Conservation (phyloP, 2,329 filamentous ascomycete genomes). For the Catunica adiposa region DNA sequence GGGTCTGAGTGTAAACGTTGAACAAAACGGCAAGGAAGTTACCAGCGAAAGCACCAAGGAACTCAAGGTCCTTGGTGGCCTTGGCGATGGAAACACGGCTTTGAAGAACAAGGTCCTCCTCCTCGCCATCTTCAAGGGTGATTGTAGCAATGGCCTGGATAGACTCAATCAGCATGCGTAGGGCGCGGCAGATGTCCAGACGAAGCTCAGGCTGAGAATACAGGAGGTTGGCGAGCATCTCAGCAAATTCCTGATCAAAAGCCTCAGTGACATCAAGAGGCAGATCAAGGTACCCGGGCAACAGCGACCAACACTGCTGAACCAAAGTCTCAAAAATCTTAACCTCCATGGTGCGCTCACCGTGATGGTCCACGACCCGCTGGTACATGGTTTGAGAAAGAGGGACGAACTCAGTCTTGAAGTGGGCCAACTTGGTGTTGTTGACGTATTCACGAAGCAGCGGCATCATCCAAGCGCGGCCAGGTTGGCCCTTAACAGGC, state of each 20-base stretch:
- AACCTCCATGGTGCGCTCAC: slow-evolving; percentile 83
- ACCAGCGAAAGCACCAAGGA: slow-evolving; percentile 61
- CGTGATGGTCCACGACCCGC: slow-evolving; percentile 62
- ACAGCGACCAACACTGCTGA: slow-evolving; percentile 82
- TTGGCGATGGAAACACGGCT: slow-evolving; percentile 59
- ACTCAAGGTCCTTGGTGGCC: slow-evolving; percentile 65
- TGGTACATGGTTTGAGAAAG: slow-evolving; percentile 85
- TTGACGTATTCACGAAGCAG: slow-evolving; percentile 76
- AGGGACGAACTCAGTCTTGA: slow-evolving; percentile 71
- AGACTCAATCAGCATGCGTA: slow-evolving; percentile 80
- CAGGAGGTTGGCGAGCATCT: slow-evolving; percentile 76
- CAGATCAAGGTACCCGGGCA: slow-evolving; percentile 89
- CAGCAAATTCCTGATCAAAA: slow-evolving; percentile 79
- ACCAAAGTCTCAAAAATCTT: slow-evolving; percentile 97
- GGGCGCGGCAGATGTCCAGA: slow-evolving; percentile 67
- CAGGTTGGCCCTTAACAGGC: slow-evolving; percentile 59
- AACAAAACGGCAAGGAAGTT: slow-evolving; percentile 95
- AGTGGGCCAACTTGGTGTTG: slow-evolving; percentile 76
- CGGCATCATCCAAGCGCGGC: slow-evolving; percentile 87
- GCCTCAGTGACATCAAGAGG: slow-evolving; percentile 60
- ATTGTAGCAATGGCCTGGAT: slow-evolving; percentile 66
- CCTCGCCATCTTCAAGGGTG: slow-evolving; percentile 40
- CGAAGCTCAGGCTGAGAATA: slow-evolving; percentile 84
- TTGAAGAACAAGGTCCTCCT: slow-evolving; percentile 60
- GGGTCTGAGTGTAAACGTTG: slow-evolving; percentile 93